Percentiles rank a stretch among this genome's conserved stretches.
Evolutionary conservation across 352 stramenopile genomes (phyloP).

Genomic region (Globisporangium perplexum): DNA sequence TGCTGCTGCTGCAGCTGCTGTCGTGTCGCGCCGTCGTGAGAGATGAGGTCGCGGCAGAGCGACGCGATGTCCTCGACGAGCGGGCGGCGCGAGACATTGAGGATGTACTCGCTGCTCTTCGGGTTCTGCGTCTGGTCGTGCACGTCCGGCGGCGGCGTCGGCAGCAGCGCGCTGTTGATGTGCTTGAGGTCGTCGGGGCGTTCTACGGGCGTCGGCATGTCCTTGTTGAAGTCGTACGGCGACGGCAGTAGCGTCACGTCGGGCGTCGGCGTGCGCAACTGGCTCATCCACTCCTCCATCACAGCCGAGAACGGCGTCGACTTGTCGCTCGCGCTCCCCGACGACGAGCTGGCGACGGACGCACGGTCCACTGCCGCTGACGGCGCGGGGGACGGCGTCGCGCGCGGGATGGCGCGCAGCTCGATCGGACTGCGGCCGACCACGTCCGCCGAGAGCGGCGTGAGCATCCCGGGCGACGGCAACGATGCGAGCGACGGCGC

Average conservation of each 20-base stretch:
- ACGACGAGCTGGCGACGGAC: background rate
- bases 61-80: constrained; percentile 76
- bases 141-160: constrained; percentile 53
- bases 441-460: constrained; percentile 20
- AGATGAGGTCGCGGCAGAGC: constrained; percentile 71
- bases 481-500: constrained; percentile 34
- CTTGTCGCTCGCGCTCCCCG: constrained; percentile 7
- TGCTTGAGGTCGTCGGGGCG: constrained; percentile 60
- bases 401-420: constrained; percentile 10
- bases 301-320: constrained; percentile 59
- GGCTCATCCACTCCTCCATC: constrained; percentile 82
- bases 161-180: constrained; percentile 71
- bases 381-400: constrained; percentile 1
- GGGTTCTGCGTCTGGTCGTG: constrained; percentile 55
- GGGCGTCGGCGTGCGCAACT: constrained; percentile 67
- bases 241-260: constrained; percentile 77
- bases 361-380: background rate
- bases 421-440: constrained; percentile 36
- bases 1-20: constrained; percentile 1
- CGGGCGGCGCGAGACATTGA: constrained; percentile 32
- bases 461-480: constrained; percentile 49
- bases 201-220: constrained; percentile 68
- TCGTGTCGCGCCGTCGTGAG: constrained; percentile 35
- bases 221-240: constrained; percentile 74
- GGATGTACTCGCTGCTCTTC: constrained; percentile 58